Evolutionary conservation across 1,139 yeast genomes (phyloP), one percentile per base, ranked within the genome.

Genomic region (Debaryomycetaceae sp.): DNA sequence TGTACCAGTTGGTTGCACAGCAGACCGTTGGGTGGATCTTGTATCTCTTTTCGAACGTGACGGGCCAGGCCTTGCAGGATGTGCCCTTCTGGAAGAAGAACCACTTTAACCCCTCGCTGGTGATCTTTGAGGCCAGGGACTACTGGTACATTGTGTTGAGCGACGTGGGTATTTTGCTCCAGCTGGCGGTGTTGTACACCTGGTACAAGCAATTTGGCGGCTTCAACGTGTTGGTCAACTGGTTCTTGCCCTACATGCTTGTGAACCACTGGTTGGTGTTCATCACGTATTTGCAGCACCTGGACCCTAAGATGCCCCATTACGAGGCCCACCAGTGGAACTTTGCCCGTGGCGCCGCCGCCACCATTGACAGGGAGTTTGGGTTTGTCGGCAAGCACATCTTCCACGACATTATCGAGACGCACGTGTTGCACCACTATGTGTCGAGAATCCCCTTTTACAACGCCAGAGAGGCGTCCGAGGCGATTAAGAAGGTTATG

Each of bases 181-280:
- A 61, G 50, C 45, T 49, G 9, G 52, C 60, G 27, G 56, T 64
- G 21, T 59, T 71, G 16, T 73, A 74, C 55, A 53, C 59, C 34
- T 73, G 78, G 78, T 56, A 59, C 49, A 44, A 65, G 44, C 45
- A 49, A 35, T 70, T 61, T 46, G 78, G 80, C 28, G 48, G 50
- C 17, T 74, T 72, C 60, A 61, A 63, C 46, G 49, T 69, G 42
- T 41, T 68, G 35, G 60, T 72, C 33, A 66, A 71, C 53, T 75
- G 77, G 74, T 57, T 71, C 38, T 37, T 75, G 32, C 82, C 82
- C 26, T 75, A 72, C 56, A 36, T 73, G 27, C 71, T 67, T 50
- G 76, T 73, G 35, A 75, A 75, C 62, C 81, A 75, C 53, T 75
- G 82, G 82, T 60, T 75, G 44, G 82, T 75, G 22, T 74, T 75